Evolutionary conservation across 139 green algal genomes (phyloP).

Genomic region (Coelastrella sp.): DNA sequence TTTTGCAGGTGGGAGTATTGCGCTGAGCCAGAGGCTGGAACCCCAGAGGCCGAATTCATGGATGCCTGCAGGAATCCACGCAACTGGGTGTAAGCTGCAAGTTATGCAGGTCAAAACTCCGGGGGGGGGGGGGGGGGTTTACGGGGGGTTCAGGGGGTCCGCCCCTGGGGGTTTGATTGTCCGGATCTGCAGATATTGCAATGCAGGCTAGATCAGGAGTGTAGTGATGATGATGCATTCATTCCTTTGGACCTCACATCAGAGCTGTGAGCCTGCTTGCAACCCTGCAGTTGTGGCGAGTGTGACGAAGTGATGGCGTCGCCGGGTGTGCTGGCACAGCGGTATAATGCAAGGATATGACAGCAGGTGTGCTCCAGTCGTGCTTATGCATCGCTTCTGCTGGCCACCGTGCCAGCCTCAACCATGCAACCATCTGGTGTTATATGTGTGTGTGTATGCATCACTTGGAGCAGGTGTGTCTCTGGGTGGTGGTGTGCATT

Average conservation of each 20-base stretch:
- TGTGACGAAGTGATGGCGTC: background rate
- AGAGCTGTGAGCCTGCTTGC: background rate
- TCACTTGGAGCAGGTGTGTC: too few relatives aligned
- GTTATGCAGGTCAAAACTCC: background rate
- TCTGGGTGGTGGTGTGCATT: too few relatives aligned
- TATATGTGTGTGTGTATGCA: too few relatives aligned
- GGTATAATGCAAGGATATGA: too few relatives aligned
- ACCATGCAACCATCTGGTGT: too few relatives aligned
- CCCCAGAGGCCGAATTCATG: constrained; percentile 87
- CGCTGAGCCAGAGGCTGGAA: constrained; percentile 74
- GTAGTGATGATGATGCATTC: background rate
- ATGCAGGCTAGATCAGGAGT: background rate
- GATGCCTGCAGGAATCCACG: constrained; percentile 86
- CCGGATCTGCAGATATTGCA: background rate
- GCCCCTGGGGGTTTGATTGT: background rate
- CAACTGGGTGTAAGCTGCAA: constrained; percentile 77
- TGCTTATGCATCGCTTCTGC: background rate
- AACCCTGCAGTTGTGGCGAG: background rate
- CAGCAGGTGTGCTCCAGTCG: background rate
- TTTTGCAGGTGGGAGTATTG: constrained; percentile 89
- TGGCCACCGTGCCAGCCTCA: too few relatives aligned
- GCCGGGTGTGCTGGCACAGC: too few relatives aligned
- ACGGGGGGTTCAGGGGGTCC: too few relatives aligned
- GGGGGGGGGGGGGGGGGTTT: too few relatives aligned
- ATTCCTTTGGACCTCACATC: too few relatives aligned